phyloP scores from a whole-genome alignment of 352 stramenopile species.

The Phytophthora ohioensis region DNA sequence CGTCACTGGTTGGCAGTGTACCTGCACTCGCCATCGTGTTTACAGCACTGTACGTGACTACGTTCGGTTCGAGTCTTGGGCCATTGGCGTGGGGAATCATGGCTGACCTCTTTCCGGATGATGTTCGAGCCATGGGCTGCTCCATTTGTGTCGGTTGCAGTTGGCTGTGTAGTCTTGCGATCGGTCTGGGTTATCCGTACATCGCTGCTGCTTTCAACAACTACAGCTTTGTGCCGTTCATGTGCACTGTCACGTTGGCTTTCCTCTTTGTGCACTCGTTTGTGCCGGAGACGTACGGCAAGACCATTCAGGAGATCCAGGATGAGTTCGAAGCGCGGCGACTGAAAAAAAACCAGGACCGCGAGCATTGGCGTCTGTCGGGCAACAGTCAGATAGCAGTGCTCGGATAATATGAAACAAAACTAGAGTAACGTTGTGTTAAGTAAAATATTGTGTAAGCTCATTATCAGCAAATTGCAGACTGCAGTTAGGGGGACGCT shows the following conservation, averaged over 20 bases:
- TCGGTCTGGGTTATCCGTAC: conserved; percentile 68
- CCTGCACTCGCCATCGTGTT: conserved; percentile 58
- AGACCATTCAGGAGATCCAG: conserved; percentile 74
- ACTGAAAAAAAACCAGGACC: conserved; percentile 12
- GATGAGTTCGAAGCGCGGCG: conserved; percentile 40
- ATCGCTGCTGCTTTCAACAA: conserved; percentile 50
- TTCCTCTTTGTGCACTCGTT: conserved; percentile 51
- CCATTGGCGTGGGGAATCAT: conserved; percentile 63
- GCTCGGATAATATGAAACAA: conserved; percentile 27
- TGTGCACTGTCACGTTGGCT: conserved; percentile 52
- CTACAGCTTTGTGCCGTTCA: conserved; percentile 65
- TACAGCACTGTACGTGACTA: conserved; percentile 58
- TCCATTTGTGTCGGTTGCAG: conserved; percentile 61
- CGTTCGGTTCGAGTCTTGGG: conserved; percentile 57
- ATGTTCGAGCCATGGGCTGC: conserved; percentile 56
- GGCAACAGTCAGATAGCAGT: conserved; percentile 35
- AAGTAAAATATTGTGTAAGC: conserved; percentile 14
- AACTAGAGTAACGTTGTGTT: conserved; percentile 20
- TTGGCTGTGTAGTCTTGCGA: conserved; percentile 58
- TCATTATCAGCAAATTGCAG: too few relatives aligned
- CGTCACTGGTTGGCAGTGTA: conserved; percentile 40
- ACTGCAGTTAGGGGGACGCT: too few relatives aligned
- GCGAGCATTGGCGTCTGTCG: conserved; percentile 27
- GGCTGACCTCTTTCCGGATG: conserved; percentile 66
- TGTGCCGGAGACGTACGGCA: conserved; percentile 71